These are phyloP conservation scores for Agrostemma githago DNA, from an alignment of 148 eudicot genomes.

Conservation along the genomic window DNA sequence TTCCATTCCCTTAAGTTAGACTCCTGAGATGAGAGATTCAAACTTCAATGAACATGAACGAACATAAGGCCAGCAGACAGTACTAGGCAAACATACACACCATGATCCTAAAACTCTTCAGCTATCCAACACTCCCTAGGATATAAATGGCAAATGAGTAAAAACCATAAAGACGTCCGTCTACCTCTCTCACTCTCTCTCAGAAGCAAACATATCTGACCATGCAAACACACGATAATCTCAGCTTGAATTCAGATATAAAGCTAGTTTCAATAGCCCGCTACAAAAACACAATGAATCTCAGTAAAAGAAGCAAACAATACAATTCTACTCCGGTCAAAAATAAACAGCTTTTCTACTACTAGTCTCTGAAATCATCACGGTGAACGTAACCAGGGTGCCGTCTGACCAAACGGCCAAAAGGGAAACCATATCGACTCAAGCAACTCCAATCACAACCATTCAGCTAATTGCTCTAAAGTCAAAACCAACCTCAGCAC, in stretches of 20 bases:
- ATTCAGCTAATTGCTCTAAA: neutral
- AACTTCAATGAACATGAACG: slow-evolving; percentile 5
- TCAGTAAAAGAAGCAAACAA: neutral
- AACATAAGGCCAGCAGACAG: neutral
- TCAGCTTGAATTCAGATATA: neutral
- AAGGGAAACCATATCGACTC: neutral
- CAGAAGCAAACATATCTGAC: neutral
- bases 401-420: neutral
- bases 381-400: neutral
- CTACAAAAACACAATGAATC: slow-evolving; percentile 4
- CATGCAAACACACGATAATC: neutral
- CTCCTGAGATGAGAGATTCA: slow-evolving; percentile 41
- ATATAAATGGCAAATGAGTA: neutral
- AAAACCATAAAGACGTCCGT: neutral
- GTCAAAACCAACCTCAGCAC: neutral
- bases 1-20: slow-evolving; percentile 90
- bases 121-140: neutral
- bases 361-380: neutral
- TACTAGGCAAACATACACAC: neutral
- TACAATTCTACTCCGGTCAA: neutral
- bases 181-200: neutral
- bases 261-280: slow-evolving; percentile 5
- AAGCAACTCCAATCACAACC: neutral
- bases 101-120: neutral
- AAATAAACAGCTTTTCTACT: neutral